These are phyloP conservation scores for Westerdykella ornata DNA, from an alignment of 2,329 filamentous ascomycete genomes.

Conservation along the genomic window DNA sequence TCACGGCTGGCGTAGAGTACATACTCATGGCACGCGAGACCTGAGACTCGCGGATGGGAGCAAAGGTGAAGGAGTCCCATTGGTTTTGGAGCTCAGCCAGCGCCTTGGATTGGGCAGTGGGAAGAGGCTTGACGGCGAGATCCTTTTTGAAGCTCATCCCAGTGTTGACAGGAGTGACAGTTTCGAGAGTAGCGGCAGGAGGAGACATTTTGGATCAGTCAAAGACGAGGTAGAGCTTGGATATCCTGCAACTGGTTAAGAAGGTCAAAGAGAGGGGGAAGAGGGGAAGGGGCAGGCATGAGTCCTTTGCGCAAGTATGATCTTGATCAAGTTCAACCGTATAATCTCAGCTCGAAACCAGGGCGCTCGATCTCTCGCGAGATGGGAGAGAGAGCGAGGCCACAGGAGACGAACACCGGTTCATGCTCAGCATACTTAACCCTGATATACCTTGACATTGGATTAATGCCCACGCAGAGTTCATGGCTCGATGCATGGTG, in stretches of 20 bases:
- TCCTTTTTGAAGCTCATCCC: constrained; percentile 31
- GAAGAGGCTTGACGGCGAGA: constrained; percentile 38
- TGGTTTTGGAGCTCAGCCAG: constrained; percentile 63
- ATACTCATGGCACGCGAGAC: constrained; percentile 81
- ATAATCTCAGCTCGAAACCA: constrained; percentile 68
- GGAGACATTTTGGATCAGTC: constrained; percentile 61
- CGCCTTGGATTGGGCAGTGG: constrained; percentile 45
- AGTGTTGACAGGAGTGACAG: constrained; percentile 35
- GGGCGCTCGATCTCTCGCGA: not conserved
- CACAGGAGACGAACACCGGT: constrained; percentile 36
- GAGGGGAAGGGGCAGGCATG: constrained; percentile 61
- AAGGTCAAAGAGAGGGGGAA: constrained; percentile 14
- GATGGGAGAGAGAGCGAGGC: not conserved
- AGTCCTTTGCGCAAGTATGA: constrained; percentile 98
- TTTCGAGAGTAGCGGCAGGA: constrained; percentile 58
- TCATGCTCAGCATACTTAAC: constrained; percentile 39
- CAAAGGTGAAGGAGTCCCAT: constrained; percentile 77
- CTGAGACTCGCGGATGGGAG: constrained; percentile 83
- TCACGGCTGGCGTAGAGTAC: not conserved
- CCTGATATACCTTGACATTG: constrained; percentile 35
- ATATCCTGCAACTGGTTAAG: constrained; percentile 27
- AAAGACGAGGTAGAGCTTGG: constrained; percentile 28
- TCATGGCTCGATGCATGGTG: constrained; percentile 25
- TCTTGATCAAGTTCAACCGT: constrained; percentile 97
- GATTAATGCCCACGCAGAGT: constrained; percentile 32